These are phyloP conservation scores for Staphylotrichum longicolle DNA, from an alignment of 495 filamentous ascomycete species.

Conservation along the genomic window DNA sequence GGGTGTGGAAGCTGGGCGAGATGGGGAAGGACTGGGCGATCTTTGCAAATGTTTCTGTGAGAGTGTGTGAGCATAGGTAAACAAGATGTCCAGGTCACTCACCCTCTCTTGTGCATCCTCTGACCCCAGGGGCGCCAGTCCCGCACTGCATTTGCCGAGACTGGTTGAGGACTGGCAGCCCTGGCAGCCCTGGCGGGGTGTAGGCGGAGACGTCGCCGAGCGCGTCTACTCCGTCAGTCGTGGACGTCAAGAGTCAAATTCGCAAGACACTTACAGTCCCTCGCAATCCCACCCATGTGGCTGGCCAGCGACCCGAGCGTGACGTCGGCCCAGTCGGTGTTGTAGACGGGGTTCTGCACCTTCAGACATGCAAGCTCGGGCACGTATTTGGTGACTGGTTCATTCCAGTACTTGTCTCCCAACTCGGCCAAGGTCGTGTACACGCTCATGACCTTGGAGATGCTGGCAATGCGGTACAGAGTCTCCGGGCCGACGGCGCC, in stretches of 20 bases:
- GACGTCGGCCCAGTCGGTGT: conserved; percentile 19
- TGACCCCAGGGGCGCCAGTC: neutral
- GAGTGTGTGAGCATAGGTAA: neutral
- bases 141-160: conserved; percentile 17
- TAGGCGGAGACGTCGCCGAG: conserved; percentile 8
- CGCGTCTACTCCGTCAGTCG: conserved; percentile 1
- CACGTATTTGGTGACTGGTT: conserved; percentile 24
- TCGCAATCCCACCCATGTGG: conserved; percentile 19
- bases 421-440: conserved; percentile 25
- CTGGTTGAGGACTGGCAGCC: conserved; percentile 15
- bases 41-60: conserved; percentile 10
- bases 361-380: conserved; percentile 23
- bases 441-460: conserved; percentile 27
- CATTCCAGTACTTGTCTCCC: conserved; percentile 24
- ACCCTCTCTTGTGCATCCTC: conserved; percentile 17
- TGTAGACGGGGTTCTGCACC: conserved; percentile 7
- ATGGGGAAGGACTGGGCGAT: neutral
- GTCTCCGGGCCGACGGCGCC: conserved; percentile 18
- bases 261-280: conserved; percentile 14
- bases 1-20: conserved; percentile 9
- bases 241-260: neutral
- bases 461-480: conserved; percentile 24
- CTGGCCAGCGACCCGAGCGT: conserved; percentile 18
- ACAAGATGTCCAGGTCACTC: neutral
- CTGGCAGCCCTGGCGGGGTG: neutral